Base-by-base conservation (phyloP, 2,329 filamentous ascomycete species). In the Fusarium begoniae region DNA sequence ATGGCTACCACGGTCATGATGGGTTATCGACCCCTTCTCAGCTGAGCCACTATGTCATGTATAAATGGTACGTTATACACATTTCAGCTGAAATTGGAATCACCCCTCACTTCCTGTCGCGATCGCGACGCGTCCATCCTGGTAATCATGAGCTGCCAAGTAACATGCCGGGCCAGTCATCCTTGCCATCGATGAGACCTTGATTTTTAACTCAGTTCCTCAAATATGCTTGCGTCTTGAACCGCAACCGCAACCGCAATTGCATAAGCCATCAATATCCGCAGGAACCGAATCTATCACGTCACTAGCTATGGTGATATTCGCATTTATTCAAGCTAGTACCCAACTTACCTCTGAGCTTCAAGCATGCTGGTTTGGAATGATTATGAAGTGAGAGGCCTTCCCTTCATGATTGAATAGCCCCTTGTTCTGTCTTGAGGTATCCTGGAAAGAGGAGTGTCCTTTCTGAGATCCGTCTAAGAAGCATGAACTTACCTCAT, bases 121-220 rank as follows among this genome's bases (percentile, higher is more conserved):
- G 66, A 68, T 59, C 57, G 48, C 60, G 66, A 68, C 67, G 63
- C 69, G 60, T 63, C 43, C 38, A 75, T 70, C 70, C 66, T 51
- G 44, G 47, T 51, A 50, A 41, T 59, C 44, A 59, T 53, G 44
- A 37, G 37, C 67, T 26, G 47, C 61, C 26, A 51, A 50, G 47
- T 66, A 38, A 58, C 50, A 38, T 50, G 47, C 58, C 45, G 38
- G n/a, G 37, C 47, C 53, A 48, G 55, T 17, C 24, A 57, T 61
- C 55, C 54, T 47, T 47, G 41, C 66, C 48, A 26, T 64, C 60
- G 64, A 72, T 70, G 32, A 55, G n/a, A 41, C 40, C 43, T 63
- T 26, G 24, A 30, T 38, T 40, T 30, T 37, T 56, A 47, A 20
- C 30, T 41, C 24, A 44, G 26, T 58, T 53, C 56, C 48, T 45